Percentiles rank a stretch among this genome's conserved stretches.
Evolutionary conservation across 2,329 filamentous ascomycete species (phyloP).

Genomic region (Phyllosticta citriasiana): DNA sequence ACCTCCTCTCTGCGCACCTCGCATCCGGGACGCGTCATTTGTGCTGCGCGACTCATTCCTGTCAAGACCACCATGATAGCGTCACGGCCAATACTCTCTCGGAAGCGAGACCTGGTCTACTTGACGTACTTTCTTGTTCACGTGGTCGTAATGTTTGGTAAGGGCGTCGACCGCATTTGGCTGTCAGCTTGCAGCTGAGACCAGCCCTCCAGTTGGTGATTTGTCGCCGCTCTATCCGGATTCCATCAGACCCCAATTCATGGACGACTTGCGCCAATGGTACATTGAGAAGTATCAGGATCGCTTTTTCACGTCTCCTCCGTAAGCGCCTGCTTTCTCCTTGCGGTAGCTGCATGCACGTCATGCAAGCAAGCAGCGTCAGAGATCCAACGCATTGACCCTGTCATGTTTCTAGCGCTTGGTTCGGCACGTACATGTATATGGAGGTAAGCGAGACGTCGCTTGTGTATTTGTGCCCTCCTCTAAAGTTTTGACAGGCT

Average conservation of each 20-base stretch:
- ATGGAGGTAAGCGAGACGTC: slow-evolving; percentile 35
- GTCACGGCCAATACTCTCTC: slow-evolving; percentile 19
- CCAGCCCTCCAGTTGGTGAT: slow-evolving; percentile 44
- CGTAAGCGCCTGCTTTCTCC: slow-evolving; percentile 22
- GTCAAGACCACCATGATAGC: background rate
- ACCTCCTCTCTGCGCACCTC: background rate
- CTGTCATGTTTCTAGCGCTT: slow-evolving; percentile 21
- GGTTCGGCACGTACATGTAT: slow-evolving; percentile 48
- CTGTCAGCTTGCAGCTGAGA: slow-evolving; percentile 1
- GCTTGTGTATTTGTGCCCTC: background rate
- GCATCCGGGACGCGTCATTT: background rate
- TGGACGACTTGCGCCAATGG: slow-evolving; percentile 41
- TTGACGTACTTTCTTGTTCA: slow-evolving; percentile 53
- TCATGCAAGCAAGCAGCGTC: background rate
- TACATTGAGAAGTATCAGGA: slow-evolving; percentile 54
- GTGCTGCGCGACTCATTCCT: background rate
- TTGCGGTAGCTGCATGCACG: background rate
- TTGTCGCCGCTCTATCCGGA: slow-evolving; percentile 49
- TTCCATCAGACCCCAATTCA: slow-evolving; percentile 39
- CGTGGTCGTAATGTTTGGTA: slow-evolving; percentile 52
- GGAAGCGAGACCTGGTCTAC: slow-evolving; percentile 40
- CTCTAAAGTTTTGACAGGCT: background rate
- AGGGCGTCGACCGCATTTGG: slow-evolving; percentile 15
- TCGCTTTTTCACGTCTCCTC: slow-evolving; percentile 51
- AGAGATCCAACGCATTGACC: background rate